phyloP scores from a whole-genome alignment of 805 yeast species.

The Starmerella riodocensis region DNA sequence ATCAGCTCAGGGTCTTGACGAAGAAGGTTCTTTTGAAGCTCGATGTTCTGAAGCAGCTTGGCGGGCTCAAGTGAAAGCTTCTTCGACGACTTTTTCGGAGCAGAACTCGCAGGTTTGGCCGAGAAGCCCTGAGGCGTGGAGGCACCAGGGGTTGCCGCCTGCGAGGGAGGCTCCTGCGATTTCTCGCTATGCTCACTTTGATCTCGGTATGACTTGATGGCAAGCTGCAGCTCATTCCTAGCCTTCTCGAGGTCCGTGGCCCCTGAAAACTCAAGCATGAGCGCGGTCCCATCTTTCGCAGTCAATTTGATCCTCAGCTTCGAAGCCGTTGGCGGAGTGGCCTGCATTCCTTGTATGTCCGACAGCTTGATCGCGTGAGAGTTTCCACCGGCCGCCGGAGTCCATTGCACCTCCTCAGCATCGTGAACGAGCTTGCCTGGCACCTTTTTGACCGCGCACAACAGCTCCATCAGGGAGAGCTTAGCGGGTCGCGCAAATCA shows the following conservation, averaged over 20 bases:
- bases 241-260: conserved; percentile 57
- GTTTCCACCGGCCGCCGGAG: conserved; percentile 6
- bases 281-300: conserved; percentile 21
- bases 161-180: conserved; percentile 31
- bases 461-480: conserved; percentile 7
- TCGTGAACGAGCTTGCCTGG: conserved; percentile 16
- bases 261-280: conserved; percentile 51
- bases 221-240: conserved; percentile 20
- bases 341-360: conserved; percentile 24
- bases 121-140: background rate
- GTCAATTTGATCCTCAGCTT: conserved; percentile 21
- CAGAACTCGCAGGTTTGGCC: background rate
- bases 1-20: conserved; percentile 55
- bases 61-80: conserved; percentile 37
- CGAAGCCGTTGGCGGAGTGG: conserved; percentile 27
- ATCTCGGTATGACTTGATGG: conserved; percentile 34
- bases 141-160: conserved; percentile 24
- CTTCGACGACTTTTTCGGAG: background rate
- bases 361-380: conserved; percentile 8
- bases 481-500: no score
- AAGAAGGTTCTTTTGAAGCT: conserved; percentile 65
- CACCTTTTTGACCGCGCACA: conserved; percentile 19
- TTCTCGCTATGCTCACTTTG: conserved; percentile 43
- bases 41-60: conserved; percentile 53
- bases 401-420: conserved; percentile 13